phyloP scores from a whole-genome alignment of 163 green algal species.

The Smithsoniella earleae region DNA sequence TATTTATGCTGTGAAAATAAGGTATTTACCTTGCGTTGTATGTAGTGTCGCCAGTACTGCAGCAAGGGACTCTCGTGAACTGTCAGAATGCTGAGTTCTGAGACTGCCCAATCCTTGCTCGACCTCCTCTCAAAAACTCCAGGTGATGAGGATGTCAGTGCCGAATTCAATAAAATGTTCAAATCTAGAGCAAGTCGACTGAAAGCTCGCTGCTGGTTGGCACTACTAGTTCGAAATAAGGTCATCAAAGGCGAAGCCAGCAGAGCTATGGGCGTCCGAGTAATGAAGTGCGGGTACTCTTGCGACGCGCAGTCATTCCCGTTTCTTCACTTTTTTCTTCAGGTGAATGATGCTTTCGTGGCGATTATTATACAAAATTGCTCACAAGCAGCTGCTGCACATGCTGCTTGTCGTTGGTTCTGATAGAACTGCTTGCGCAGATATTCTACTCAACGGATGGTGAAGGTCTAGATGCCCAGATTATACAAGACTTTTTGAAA shows the following conservation, averaged over 20 bases:
- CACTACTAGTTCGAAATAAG: not conserved
- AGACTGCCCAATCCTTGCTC: too few relatives aligned
- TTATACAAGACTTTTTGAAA: not conserved
- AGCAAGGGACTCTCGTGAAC: too few relatives aligned
- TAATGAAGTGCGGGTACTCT: not conserved
- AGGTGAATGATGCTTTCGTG: not conserved
- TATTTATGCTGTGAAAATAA: too few relatives aligned
- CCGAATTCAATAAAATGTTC: not conserved
- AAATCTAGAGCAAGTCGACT: not conserved
- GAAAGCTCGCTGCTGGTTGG: not conserved
- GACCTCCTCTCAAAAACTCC: too few relatives aligned
- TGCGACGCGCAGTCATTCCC: not conserved
- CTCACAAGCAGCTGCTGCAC: not conserved
- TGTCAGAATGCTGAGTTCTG: too few relatives aligned
- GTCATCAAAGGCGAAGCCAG: not conserved
- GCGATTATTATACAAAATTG: too few relatives aligned
- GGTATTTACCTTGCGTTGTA: too few relatives aligned
- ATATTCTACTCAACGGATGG: not conserved
- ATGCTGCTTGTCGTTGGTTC: not conserved
- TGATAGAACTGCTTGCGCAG: not conserved
- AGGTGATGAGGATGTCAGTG: too few relatives aligned
- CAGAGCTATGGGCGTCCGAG: not conserved
- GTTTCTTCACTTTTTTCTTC: constrained; percentile 12
- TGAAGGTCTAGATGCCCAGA: not conserved
- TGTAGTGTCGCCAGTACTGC: too few relatives aligned